Conservation (phyloP, 306 rosid genomes). For the Cicer yamashitae region DNA sequence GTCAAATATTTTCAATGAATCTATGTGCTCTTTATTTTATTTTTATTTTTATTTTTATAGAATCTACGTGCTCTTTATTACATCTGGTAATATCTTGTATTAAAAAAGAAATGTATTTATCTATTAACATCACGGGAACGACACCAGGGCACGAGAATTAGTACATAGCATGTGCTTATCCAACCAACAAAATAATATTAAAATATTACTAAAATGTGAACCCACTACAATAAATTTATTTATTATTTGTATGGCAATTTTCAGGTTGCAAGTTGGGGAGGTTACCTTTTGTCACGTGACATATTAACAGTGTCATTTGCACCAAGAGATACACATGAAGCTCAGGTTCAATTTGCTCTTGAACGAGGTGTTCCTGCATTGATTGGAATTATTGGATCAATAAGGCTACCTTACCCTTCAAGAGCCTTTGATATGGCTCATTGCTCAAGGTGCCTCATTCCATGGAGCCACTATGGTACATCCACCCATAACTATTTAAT, state of each 20-base stretch:
- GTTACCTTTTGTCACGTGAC: slow-evolving; percentile 80
- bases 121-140: slow-evolving; percentile 15
- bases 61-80: background rate
- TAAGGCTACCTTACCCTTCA: slow-evolving; percentile 94
- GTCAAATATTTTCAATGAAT: slow-evolving; percentile 10
- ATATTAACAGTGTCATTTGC: slow-evolving; percentile 86
- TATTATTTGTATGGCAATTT: background rate
- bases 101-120: background rate
- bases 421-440: slow-evolving; percentile 98
- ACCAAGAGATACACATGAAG: slow-evolving; percentile 93
- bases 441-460: slow-evolving; percentile 98
- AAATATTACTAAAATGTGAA: background rate
- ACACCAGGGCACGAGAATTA: slow-evolving; percentile 7
- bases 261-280: slow-evolving; percentile 99
- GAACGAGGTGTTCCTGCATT: slow-evolving; percentile 96
- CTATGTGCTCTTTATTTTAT: background rate
- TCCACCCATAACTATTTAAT: background rate
- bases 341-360: slow-evolving; percentile 95
- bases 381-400: slow-evolving; percentile 88
- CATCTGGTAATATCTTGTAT: background rate
- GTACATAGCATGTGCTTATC: background rate
- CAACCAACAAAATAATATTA: background rate
- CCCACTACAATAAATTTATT: slow-evolving; percentile 4
- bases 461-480: slow-evolving; percentile 84
- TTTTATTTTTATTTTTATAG: background rate